Base-by-base conservation (phyloP, 768 basidiomycete species). In the Calocybe cyanea region DNA sequence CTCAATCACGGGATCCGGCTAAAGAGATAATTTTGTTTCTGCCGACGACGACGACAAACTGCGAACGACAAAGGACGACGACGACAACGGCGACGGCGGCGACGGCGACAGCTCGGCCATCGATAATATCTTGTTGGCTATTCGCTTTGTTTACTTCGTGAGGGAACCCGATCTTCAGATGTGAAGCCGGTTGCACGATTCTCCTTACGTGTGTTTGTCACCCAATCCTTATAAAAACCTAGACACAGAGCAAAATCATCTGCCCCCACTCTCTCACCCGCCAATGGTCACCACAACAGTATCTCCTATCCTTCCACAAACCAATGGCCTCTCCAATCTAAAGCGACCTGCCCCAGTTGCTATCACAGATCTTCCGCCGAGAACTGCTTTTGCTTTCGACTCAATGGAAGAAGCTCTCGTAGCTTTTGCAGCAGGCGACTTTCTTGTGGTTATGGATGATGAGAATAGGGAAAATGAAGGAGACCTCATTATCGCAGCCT, bases 371-470 rank as follows among this genome's bases (percentile, higher is more conserved):
- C 43, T 54, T 5, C 58, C 66, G 7, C 55, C 50, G 23, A 67
- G 71, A 34, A 60, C 68, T 2, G 43, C 57, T 18, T 89, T 88
- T 58, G 57, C 76, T 0, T 94, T 98, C 55, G 92, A 97, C 57
- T 48, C 80, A 0, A 80, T 98, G 52, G 81, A 88, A 48, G 84
- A 82, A 13, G 91, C 94, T 0, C 64, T 97, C 20, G 76, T 64
- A 4, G 87, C 88, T 2, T 88, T 92, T 59, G 70, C 69, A 2
- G 72, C 72, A 3, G 94, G 94, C 1, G 90, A 95, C 60, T 93
- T 97, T 53, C 74, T 99, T 44, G 89, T 99, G 1, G 96, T 98
- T 5, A 92, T 97, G 87, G 96, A 99, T 63, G 95, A 98, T 65
- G 90, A 96, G 66, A 73, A 75, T 52, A 74, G 96, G 49, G 96